Evolutionary conservation across 139 green algal species (phyloP).

Genomic region (Chlamydomonas sp.): DNA sequence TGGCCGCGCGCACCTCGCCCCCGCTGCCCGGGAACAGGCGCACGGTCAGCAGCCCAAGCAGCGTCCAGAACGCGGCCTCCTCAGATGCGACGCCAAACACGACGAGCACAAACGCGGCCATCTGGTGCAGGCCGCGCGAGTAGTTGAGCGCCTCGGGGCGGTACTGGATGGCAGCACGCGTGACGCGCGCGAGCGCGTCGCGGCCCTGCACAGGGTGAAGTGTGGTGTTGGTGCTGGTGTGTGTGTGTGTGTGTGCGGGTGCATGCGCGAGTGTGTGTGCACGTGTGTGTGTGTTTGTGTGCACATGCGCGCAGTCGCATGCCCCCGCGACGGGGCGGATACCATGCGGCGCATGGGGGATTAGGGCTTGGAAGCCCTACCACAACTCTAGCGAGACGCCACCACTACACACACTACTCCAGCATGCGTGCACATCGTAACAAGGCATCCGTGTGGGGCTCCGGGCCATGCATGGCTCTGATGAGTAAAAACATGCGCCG

Average conservation of each 20-base stretch:
- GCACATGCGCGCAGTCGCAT: background rate
- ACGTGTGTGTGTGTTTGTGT: background rate
- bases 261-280: background rate
- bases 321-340: background rate
- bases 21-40: background rate
- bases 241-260: background rate
- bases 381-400: background rate
- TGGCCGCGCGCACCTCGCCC: background rate
- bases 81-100: constrained; percentile 25
- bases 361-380: background rate
- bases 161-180: constrained; percentile 8
- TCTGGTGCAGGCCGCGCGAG: constrained; percentile 7
- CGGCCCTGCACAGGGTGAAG: background rate
- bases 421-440: background rate
- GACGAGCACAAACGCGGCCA: constrained; percentile 31
- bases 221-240: background rate
- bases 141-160: background rate
- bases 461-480: background rate
- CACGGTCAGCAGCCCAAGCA: constrained; percentile 15
- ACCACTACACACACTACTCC: background rate
- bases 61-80: constrained; percentile 36
- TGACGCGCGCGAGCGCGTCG: constrained; percentile 13
- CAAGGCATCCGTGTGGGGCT: background rate
- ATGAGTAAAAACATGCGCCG: no score
- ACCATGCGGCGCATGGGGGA: background rate